A percentile compares a stretch with the other conserved stretches of the same genome.
Conservation (phyloP, 1,139 yeast species). For the Pichia sp. region DNA sequence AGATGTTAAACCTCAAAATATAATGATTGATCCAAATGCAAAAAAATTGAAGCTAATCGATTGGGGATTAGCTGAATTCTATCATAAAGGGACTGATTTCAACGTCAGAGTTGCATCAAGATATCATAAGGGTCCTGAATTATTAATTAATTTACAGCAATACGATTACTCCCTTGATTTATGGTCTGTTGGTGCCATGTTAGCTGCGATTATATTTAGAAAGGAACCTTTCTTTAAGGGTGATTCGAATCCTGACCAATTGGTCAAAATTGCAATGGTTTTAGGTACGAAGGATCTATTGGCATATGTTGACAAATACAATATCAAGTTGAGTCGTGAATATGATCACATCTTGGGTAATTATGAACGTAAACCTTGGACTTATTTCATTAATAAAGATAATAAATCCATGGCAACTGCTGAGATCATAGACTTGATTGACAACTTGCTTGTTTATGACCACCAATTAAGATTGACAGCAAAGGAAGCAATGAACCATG, state of each 20-base stretch:
- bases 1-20: slow-evolving; percentile 97
- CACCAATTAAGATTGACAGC: slow-evolving; percentile 95
- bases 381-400: slow-evolving; percentile 62
- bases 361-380: slow-evolving; percentile 87
- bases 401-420: slow-evolving; percentile 62
- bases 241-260: slow-evolving; percentile 89
- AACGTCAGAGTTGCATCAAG: slow-evolving; percentile 98
- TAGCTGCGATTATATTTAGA: slow-evolving; percentile 93
- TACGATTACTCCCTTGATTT: slow-evolving; percentile 93
- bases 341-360: slow-evolving; percentile 57
- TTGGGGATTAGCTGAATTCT: slow-evolving; percentile 98
- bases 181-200: slow-evolving; percentile 97
- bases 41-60: slow-evolving; percentile 77
- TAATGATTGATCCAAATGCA: slow-evolving; percentile 89
- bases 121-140: slow-evolving; percentile 95
- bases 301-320: slow-evolving; percentile 68
- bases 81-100: slow-evolving; percentile 90
- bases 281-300: slow-evolving; percentile 84
- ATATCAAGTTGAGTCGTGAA: slow-evolving; percentile 68
- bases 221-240: slow-evolving; percentile 98
- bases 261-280: slow-evolving; percentile 89
- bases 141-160: slow-evolving; percentile 84
- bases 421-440: slow-evolving; percentile 78
- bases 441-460: slow-evolving; percentile 77
- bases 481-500: slow-evolving; percentile 85